Percentiles rank a stretch among this genome's conserved stretches.
Conservation (phyloP, 495 filamentous ascomycete species). For the Chlorociboria aeruginascens region DNA sequence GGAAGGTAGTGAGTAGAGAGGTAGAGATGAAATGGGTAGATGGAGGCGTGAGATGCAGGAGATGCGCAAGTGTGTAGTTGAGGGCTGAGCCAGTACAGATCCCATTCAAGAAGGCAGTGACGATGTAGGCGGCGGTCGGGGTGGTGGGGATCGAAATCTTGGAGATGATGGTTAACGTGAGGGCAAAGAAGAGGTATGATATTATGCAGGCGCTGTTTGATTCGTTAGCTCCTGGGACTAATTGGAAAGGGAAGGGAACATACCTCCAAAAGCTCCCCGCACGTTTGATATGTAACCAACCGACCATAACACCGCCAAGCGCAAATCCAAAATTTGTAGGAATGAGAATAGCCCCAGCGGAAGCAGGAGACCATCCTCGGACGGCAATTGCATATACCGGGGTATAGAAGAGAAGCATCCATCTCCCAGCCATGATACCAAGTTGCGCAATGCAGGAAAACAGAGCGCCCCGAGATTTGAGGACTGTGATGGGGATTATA, state of each 20-base stretch:
- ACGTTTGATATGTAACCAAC: constrained; percentile 57
- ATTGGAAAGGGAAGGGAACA: constrained; percentile 3
- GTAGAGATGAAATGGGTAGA: constrained; percentile 59
- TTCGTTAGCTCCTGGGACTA: not conserved
- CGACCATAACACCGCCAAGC: constrained; percentile 53
- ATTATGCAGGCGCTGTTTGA: constrained; percentile 29
- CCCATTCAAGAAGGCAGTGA: constrained; percentile 50
- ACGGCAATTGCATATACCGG: constrained; percentile 66
- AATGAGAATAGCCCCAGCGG: constrained; percentile 58
- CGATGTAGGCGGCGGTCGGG: constrained; percentile 32
- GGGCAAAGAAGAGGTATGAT: constrained; percentile 10
- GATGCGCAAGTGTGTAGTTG: constrained; percentile 67
- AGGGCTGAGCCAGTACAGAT: constrained; percentile 55
- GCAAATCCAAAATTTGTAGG: constrained; percentile 70
- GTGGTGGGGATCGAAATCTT: constrained; percentile 8
- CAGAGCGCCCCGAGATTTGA: constrained; percentile 50
- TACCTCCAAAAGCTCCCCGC: constrained; percentile 51
- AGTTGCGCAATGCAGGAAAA: constrained; percentile 57
- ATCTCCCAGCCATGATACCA: constrained; percentile 63
- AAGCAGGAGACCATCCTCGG: constrained; percentile 47
- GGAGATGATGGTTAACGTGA: constrained; percentile 10
- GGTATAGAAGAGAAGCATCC: constrained; percentile 65
- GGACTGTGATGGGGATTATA: constrained; percentile 54
- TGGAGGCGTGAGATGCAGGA: constrained; percentile 52
- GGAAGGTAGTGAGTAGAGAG: constrained; percentile 56